A percentile compares a stretch with the other conserved stretches of the same genome.
These are phyloP conservation scores for Arthrinium phaeospermum DNA, from an alignment of 2,329 filamentous ascomycete genomes.

Conservation along the genomic window DNA sequence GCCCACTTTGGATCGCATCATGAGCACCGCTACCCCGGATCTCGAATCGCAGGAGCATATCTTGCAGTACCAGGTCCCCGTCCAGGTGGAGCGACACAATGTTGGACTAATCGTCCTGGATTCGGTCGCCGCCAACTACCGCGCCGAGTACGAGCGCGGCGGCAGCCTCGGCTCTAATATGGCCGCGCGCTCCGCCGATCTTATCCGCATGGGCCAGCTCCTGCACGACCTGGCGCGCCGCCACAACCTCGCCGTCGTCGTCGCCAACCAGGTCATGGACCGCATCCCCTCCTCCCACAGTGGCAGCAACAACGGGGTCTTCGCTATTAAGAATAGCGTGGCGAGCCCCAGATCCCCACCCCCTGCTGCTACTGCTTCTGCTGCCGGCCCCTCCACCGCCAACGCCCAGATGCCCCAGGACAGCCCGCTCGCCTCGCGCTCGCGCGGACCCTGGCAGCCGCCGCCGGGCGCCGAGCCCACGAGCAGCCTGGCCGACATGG, in stretches of 20 bases:
- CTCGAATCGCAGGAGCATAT: constrained; percentile 97
- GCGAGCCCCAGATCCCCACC: background rate
- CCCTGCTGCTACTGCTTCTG: constrained; percentile 22
- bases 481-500: constrained; percentile 44
- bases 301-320: background rate
- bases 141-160: constrained; percentile 80
- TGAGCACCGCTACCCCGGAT: constrained; percentile 84
- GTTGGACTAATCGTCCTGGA: constrained; percentile 87
- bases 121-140: constrained; percentile 93
- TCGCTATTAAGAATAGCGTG: constrained; percentile 8
- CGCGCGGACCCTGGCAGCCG: constrained; percentile 40
- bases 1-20: constrained; percentile 76
- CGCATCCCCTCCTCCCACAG: constrained; percentile 59
- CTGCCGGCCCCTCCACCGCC: constrained; percentile 22
- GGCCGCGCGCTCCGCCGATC: constrained; percentile 76
- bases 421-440: constrained; percentile 57
- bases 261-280: constrained; percentile 95
- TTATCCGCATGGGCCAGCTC: constrained; percentile 76
- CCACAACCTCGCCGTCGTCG: constrained; percentile 81
- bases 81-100: constrained; percentile 76
- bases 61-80: constrained; percentile 87
- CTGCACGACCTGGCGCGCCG: constrained; percentile 77
- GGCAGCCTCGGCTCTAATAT: constrained; percentile 61
- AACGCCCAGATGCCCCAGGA: constrained; percentile 42
- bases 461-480: constrained; percentile 42